These are phyloP conservation scores for Gleditsia sinensis DNA, from an alignment of 306 rosid species.

Conservation along the genomic window DNA sequence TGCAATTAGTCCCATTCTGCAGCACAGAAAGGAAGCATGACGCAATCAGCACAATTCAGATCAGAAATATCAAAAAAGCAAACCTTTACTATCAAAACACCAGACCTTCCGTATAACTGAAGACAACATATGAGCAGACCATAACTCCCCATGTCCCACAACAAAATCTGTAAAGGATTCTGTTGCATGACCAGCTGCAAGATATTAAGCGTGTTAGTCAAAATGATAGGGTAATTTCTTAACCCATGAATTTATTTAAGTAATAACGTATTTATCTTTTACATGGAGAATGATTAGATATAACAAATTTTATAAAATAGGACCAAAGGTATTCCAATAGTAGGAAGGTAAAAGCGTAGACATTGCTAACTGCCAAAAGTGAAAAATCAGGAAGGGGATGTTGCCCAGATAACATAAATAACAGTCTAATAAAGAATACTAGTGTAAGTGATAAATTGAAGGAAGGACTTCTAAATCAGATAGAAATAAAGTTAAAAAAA, in stretches of 20 bases:
- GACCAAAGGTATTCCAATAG: neutral
- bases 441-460: neutral
- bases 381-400: neutral
- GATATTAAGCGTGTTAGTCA: conserved; percentile 40
- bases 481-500: neutral
- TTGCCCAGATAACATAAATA: neutral
- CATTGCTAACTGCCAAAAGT: neutral
- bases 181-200: conserved; percentile 98
- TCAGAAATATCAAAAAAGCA: conserved; percentile 5
- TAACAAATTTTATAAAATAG: conserved; percentile 1
- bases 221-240: conserved; percentile 18
- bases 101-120: conserved; percentile 75
- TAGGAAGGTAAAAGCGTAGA: neutral
- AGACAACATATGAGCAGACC: conserved; percentile 95
- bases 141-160: conserved; percentile 98
- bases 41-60: conserved; percentile 27
- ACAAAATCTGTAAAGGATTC: conserved; percentile 97
- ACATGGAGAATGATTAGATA: neutral
- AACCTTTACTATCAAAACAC: conserved; percentile 28
- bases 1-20: conserved; percentile 82
- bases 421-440: neutral
- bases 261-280: conserved; percentile 9
- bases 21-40: conserved; percentile 27
- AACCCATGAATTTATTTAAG: conserved; percentile 17
- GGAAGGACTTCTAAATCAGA: neutral